phyloP scores from a whole-genome alignment of 345 rosid species.

The Lepidium didymum region DNA sequence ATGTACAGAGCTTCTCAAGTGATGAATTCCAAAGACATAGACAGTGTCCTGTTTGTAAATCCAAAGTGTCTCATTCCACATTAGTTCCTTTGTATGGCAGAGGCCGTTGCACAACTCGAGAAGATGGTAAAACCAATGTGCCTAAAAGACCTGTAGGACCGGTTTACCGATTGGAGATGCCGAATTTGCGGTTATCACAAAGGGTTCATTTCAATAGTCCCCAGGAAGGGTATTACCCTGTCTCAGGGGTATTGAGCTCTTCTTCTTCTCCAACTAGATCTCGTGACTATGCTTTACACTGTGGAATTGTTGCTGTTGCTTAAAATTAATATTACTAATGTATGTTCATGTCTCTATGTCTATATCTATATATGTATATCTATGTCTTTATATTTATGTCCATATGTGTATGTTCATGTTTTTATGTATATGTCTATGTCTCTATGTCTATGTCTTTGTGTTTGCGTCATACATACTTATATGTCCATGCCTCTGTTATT shows the following conservation, averaged over 20 bases:
- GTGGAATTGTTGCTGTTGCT: too few relatives aligned
- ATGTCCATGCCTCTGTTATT: too few relatives aligned
- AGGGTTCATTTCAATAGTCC: conserved; percentile 27
- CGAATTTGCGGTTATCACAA: conserved; percentile 28
- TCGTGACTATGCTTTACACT: too few relatives aligned
- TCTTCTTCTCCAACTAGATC: too few relatives aligned
- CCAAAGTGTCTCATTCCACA: conserved; percentile 54
- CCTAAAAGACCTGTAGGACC: conserved; percentile 50
- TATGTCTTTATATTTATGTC: too few relatives aligned
- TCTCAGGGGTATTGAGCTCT: conserved; percentile 34
- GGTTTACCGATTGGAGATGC: conserved; percentile 24
- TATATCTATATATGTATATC: too few relatives aligned
- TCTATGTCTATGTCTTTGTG: too few relatives aligned
- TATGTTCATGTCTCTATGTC: too few relatives aligned
- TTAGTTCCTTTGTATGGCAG: conserved; percentile 81
- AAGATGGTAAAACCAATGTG: conserved; percentile 21
- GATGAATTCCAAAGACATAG: conserved; percentile 34
- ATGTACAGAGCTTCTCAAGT: conserved; percentile 35
- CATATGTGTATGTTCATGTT: too few relatives aligned
- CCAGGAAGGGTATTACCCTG: conserved; percentile 29
- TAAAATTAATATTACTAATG: too few relatives aligned
- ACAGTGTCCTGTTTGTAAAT: conserved; percentile 92
- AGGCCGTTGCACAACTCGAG: conserved; percentile 32
- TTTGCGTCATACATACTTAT: too few relatives aligned
- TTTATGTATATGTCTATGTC: too few relatives aligned